Conservation (phyloP, 2,329 filamentous ascomycete species). For the Monilinia aucupariae region DNA sequence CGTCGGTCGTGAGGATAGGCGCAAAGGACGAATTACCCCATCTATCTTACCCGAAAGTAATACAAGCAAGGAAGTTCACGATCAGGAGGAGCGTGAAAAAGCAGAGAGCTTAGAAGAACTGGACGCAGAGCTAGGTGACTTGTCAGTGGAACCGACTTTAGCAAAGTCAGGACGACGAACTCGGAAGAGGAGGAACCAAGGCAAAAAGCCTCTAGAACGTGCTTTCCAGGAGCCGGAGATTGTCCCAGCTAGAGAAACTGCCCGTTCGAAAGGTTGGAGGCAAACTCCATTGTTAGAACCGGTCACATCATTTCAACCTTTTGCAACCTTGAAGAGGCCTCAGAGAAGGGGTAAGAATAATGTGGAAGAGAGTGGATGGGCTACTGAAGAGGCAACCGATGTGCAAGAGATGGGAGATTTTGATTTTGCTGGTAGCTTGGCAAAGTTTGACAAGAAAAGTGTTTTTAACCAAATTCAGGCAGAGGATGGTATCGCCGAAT, state of each 20-base stretch:
- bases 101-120: constrained; percentile 28
- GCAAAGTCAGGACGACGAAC: constrained; percentile 37
- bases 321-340: constrained; percentile 53
- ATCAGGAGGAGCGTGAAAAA: constrained; percentile 24
- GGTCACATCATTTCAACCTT: constrained; percentile 58
- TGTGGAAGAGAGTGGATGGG: constrained; percentile 73
- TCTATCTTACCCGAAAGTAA: constrained; percentile 43
- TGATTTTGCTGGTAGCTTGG: constrained; percentile 82
- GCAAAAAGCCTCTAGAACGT: constrained; percentile 37
- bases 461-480: constrained; percentile 89
- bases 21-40: constrained; percentile 33
- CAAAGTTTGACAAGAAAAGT: constrained; percentile 89
- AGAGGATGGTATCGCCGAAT: constrained; percentile 83
- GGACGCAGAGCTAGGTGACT: constrained; percentile 21
- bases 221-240: constrained; percentile 37
- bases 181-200: constrained; percentile 38
- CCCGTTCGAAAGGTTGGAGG: constrained; percentile 60
- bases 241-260: constrained; percentile 40
- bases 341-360: constrained; percentile 39
- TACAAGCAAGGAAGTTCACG: constrained; percentile 38
- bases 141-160: constrained; percentile 23
- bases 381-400: constrained; percentile 91
- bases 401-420: constrained; percentile 92
- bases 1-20: constrained; percentile 23
- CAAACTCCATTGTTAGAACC: constrained; percentile 61